Evolutionary conservation across 2,329 filamentous ascomycete species (phyloP).

Genomic region (Blastomyces percursus): DNA sequence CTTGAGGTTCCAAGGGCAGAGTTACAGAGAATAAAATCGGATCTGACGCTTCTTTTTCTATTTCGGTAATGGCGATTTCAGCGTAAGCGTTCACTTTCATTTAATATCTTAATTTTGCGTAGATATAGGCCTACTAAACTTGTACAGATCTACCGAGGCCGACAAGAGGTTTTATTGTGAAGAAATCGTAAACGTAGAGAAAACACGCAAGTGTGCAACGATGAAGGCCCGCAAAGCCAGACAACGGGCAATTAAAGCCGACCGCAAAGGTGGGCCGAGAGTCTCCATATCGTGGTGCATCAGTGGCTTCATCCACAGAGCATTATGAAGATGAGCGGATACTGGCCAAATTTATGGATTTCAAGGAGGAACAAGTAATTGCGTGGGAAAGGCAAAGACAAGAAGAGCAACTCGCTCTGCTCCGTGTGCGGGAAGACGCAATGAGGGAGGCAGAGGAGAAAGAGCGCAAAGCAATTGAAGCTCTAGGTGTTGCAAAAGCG

Average conservation of each 20-base stretch:
- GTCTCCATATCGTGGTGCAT: neutral
- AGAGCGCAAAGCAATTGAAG: slow-evolving; percentile 2
- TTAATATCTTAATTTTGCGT: too few species aligned
- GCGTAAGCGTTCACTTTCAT: neutral
- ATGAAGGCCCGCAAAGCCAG: slow-evolving; percentile 6
- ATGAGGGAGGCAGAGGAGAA: slow-evolving; percentile 1
- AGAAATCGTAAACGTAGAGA: slow-evolving; percentile 8
- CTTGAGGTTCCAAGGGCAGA: slow-evolving; percentile 10
- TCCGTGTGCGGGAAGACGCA: neutral
- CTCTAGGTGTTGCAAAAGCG: slow-evolving; percentile 1
- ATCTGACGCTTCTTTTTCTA: slow-evolving; percentile 10
- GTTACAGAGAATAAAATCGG: slow-evolving; percentile 10
- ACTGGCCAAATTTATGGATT: neutral
- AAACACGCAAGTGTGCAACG: slow-evolving; percentile 1
- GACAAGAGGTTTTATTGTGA: slow-evolving; percentile 2
- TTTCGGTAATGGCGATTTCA: slow-evolving; percentile 10
- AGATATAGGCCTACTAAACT: neutral
- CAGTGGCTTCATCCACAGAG: neutral
- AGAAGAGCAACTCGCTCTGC: neutral
- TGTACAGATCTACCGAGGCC: neutral
- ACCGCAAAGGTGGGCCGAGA: neutral
- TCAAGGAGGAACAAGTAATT: slow-evolving; percentile 1
- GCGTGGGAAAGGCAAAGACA: neutral
- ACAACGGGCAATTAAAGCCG: slow-evolving; percentile 1
- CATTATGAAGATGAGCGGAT: neutral